phyloP scores from a whole-genome alignment of 805 yeast species.

The Metschnikowia kunwiensis region DNA sequence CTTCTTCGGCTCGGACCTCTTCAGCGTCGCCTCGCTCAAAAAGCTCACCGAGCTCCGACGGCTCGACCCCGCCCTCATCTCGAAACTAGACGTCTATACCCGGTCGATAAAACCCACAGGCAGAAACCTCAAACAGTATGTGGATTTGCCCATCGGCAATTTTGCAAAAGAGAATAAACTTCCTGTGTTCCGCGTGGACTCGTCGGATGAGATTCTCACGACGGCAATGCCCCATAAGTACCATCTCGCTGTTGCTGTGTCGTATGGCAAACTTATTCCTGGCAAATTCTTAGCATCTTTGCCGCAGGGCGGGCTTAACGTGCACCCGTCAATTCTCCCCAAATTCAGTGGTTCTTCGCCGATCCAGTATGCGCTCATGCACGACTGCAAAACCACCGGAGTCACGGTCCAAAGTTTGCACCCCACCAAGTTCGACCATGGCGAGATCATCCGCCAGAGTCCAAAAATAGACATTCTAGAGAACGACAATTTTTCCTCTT shows the following conservation, averaged over 20 bases:
- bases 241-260: constrained; percentile 82
- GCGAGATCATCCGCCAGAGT: constrained; percentile 64
- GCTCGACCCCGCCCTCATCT: constrained; percentile 19
- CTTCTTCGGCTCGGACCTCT: constrained; percentile 76
- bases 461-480: constrained; percentile 36
- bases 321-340: constrained; percentile 91
- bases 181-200: constrained; percentile 50
- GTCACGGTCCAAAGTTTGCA: constrained; percentile 88
- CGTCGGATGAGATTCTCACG: constrained; percentile 21
- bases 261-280: constrained; percentile 85
- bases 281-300: constrained; percentile 45
- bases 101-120: constrained; percentile 65
- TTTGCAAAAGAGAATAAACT: constrained; percentile 36
- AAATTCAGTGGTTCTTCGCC: constrained; percentile 87
- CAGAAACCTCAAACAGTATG: constrained; percentile 43
- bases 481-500: constrained; percentile 42
- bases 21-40: constrained; percentile 55
- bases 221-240: constrained; percentile 25
- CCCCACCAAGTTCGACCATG: constrained; percentile 81
- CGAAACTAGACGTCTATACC: constrained; percentile 58
- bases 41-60: constrained; percentile 28
- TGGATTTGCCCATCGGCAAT: constrained; percentile 53
- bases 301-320: constrained; percentile 72
- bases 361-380: constrained; percentile 70
- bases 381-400: constrained; percentile 64